Percentiles rank a stretch among this genome's conserved stretches.
Evolutionary conservation across 768 basidiomycete species (phyloP).

Genomic region (Cystoderma amianthinum): DNA sequence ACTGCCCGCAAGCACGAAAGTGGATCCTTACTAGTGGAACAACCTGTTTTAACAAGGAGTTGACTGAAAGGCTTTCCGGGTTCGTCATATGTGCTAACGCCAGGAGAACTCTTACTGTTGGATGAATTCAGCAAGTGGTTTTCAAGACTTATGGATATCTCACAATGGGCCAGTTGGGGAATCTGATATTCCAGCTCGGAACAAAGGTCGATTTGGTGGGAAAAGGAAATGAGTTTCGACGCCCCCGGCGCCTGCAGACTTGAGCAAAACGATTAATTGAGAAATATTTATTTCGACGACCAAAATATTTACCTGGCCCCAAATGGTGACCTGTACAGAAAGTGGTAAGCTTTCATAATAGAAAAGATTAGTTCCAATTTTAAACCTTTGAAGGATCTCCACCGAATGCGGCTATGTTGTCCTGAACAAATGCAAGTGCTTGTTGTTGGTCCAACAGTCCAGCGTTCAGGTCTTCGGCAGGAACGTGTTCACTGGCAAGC

Average conservation of each 20-base stretch:
- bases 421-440: slow-evolving; percentile 53
- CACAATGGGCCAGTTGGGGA: slow-evolving; percentile 51
- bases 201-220: slow-evolving; percentile 26
- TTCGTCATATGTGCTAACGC: slow-evolving; percentile 38
- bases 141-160: too few species aligned
- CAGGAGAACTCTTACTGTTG: slow-evolving; percentile 43
- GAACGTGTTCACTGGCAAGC: slow-evolving; percentile 39
- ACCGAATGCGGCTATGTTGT: slow-evolving; percentile 62
- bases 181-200: slow-evolving; percentile 47
- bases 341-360: too few species aligned
- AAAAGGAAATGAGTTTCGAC: slow-evolving; percentile 42
- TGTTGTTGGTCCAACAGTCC: slow-evolving; percentile 55
- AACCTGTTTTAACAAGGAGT: slow-evolving; percentile 38
- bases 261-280: too few species aligned
- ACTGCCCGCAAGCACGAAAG: slow-evolving; percentile 38
- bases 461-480: slow-evolving; percentile 44
- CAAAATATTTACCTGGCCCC: slow-evolving; percentile 48
- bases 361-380: slow-evolving; percentile 8
- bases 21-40: slow-evolving; percentile 27
- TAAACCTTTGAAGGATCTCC: slow-evolving; percentile 57
- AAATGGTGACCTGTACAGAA: slow-evolving; percentile 55
- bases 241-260: slow-evolving; percentile 49
- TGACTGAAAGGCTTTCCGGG: slow-evolving; percentile 43
- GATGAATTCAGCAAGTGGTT: neutral
- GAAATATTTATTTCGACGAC: too few species aligned